These are phyloP conservation scores for Aurinia saxatilis DNA, from an alignment of 345 rosid species.

Conservation along the genomic window DNA sequence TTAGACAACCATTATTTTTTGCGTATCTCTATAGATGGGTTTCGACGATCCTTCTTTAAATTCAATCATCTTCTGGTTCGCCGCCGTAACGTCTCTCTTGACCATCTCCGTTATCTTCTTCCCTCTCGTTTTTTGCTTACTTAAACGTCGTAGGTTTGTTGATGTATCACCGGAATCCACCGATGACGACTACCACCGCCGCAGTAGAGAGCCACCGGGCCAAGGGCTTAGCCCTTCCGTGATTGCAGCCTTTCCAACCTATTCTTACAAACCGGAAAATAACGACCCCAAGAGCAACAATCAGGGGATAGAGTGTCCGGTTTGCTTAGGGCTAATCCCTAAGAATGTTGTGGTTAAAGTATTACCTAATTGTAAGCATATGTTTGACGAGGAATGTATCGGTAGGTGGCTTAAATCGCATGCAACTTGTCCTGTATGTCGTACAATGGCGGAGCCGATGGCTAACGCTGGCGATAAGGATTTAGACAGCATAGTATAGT, in stretches of 20 bases:
- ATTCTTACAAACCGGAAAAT: conserved; percentile 15
- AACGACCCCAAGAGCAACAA: conserved; percentile 14
- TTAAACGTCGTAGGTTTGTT: conserved; percentile 19
- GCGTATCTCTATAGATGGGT: conserved; percentile 5
- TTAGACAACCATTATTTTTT: background rate
- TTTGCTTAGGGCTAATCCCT: conserved; percentile 23
- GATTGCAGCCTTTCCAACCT: conserved; percentile 24
- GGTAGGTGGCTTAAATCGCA: conserved; percentile 28
- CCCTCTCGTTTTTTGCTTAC: conserved; percentile 1
- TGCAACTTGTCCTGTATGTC: conserved; percentile 29
- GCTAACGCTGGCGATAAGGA: conserved; percentile 3
- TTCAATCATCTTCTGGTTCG: conserved; percentile 25
- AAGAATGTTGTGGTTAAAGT: conserved; percentile 18
- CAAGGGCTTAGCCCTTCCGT: conserved; percentile 26
- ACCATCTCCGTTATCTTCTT: conserved; percentile 9
- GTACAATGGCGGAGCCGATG: conserved; percentile 16
- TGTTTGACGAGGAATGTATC: conserved; percentile 30
- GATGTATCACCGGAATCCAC: conserved; percentile 9
- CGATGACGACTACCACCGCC: background rate
- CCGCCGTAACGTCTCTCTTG: conserved; percentile 16
- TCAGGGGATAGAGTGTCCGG: conserved; percentile 27
- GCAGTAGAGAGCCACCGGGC: conserved; percentile 6
- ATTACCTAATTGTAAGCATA: conserved; percentile 29
- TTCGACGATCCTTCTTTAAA: conserved; percentile 17
- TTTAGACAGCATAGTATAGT: conserved; percentile 19